Base-by-base conservation (phyloP, 2,329 filamentous ascomycete genomes). In the Pyricularia sp. region DNA sequence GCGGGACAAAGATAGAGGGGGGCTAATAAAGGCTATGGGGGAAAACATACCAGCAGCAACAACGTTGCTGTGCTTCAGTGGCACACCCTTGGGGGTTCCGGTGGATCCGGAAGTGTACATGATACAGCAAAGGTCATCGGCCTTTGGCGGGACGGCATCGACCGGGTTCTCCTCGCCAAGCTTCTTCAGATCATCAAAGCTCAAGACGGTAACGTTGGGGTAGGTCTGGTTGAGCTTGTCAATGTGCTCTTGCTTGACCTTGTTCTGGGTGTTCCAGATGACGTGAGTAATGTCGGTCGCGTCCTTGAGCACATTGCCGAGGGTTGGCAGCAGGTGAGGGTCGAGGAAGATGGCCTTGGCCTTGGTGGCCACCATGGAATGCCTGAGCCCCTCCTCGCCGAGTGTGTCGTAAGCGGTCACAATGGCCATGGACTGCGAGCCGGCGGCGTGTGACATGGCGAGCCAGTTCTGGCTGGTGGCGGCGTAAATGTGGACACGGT, bases 361-460 rank as follows among this genome's bases (percentile, higher is more conserved):
- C 71, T 86, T 82, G 66, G 91, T 93, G 74, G 92, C 90, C 55
- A 88, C 83, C 78, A 93, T 85, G 3, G 90, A 92, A 79, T 93
- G 90, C 77, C 86, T 87, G 72, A 93, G 81, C 63, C 91, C 91
- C 74, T 92, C 89, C 77, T 92, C 89, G 65, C 91, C 91, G 23
- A 93, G 86, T 7, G 91, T 93, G 78, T 93, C 91, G 79, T 93
- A 93, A 63, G 91, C 90, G n/a, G 91, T 94, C 69, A 94, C 91
- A 73, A 93, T 91, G 70, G 92, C 88, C 80, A 95, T 87, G 59
- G 90, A 92, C 80, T 96, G 92, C 23, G 92, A 92, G 65, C 86
- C 80, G 68, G 83, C 82, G 67, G 79, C 83, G 75, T 86, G 84
- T 25, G 83, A 82, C 73, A 80, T 79, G 72, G 81, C 78, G 25